Conservation (phyloP, 2,329 filamentous ascomycete genomes). For the Samsoniella hepiali region DNA sequence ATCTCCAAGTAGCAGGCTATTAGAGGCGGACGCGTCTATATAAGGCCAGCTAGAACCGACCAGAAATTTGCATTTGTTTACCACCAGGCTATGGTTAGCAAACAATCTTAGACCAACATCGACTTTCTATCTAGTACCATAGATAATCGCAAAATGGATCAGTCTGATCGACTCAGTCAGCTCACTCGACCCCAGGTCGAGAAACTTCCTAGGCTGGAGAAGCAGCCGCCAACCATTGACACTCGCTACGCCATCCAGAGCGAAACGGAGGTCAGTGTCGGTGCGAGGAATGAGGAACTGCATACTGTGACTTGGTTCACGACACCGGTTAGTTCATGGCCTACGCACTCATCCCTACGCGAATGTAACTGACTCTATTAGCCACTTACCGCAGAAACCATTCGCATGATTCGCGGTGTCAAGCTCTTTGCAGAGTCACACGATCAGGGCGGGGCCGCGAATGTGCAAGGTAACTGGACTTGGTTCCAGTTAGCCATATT, state of each 20-base stretch:
- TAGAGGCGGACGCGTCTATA: neutral
- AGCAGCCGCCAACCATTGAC: neutral
- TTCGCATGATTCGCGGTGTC: slow-evolving; percentile 6
- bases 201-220: neutral
- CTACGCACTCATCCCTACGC: neutral
- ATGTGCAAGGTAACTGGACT: slow-evolving; percentile 19
- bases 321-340: neutral
- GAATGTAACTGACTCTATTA: neutral
- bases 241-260: neutral
- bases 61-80: neutral
- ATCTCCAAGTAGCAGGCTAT: too few species aligned
- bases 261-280: neutral
- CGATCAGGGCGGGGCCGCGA: slow-evolving; percentile 16
- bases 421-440: slow-evolving; percentile 20
- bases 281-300: neutral
- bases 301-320: neutral
- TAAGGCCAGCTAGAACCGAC: neutral
- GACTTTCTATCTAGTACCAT: neutral
- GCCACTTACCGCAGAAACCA: neutral
- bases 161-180: neutral
- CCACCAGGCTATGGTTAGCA: neutral
- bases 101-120: too few species aligned
- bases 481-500: slow-evolving; percentile 21
- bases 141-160: neutral
- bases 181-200: neutral